Evolutionary conservation across 306 rosid species (phyloP), one percentile per base, ranked within the genome.

Genomic region (Prunus fruticosa): DNA sequence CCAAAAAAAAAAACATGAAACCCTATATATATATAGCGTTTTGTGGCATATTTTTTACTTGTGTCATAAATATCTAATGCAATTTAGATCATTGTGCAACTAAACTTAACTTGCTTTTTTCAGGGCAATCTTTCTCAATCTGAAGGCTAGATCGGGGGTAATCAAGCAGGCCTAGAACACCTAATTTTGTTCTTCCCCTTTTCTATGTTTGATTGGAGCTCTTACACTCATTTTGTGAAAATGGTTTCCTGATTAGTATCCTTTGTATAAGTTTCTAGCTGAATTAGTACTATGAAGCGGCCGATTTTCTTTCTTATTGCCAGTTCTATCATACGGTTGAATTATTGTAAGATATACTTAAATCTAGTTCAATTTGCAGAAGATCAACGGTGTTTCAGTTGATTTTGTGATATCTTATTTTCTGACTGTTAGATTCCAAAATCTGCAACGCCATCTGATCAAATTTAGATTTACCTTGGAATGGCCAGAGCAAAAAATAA

Each of bases 101-200:
- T 60, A 14, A 52, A 78, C 19, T 22, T 64, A n/a, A n/a, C 77
- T 71, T 79, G 43, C n/a, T 78, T 67, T 73, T 20, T 84, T 72
- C 92, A 94, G 96, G 97, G 96, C 84, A 60, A 86, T 95, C 81
- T 95, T 95, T 83, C 86, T 95, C 73, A 90, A 92, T 85, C 88
- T 89, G 78, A 92, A 92, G 86, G 97, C 98, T 81, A 85, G 91
- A 74, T 82, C 96, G 6, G 92, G 58, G 70, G 86, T 89, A 57
- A 72, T 86, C 46, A 94, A 92, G 86, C 82, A 86, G 88, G 89
- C 69, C 3, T 91, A 88, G 78, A 72, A 50, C 41, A 74, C 10
- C 43, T 43, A 38, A 72, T 65, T 23, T 54, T 54, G 10, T 67
- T 34, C 16, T 47, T 72, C 30, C 38, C 11, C 20, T 50, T 74